Percentiles rank a stretch among this genome's conserved stretches.
phyloP scores from a whole-genome alignment of 176 grass and related monocot species.

The Melocanna baccifera region DNA sequence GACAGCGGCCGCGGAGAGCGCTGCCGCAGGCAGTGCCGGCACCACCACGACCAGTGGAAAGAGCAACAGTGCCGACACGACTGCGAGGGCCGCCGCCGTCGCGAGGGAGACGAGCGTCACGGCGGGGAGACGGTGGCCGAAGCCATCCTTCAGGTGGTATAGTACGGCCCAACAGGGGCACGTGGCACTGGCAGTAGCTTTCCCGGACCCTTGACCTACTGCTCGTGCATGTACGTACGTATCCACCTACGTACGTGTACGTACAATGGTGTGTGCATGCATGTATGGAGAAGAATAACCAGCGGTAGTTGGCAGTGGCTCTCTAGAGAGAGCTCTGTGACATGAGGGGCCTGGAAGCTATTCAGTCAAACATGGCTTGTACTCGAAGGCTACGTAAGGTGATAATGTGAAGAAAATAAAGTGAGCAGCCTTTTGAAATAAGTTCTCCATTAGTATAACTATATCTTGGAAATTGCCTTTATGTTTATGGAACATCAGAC shows the following conservation, averaged over 20 bases:
- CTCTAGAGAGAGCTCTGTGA: background rate
- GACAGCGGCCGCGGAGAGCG: background rate
- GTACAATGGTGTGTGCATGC: background rate
- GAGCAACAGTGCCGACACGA: background rate
- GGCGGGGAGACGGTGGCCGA: conserved; percentile 2
- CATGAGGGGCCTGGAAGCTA: background rate
- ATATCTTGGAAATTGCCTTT: too few species aligned
- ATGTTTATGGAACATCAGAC: too few species aligned
- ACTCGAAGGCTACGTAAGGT: background rate
- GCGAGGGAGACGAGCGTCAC: background rate
- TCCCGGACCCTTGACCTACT: background rate
- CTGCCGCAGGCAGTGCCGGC: background rate
- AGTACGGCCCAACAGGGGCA: background rate
- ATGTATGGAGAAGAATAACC: conserved; percentile 11
- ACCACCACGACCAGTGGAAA: background rate
- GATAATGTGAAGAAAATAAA: background rate
- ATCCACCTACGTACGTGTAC: background rate
- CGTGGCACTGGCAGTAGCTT: background rate
- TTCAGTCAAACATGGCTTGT: background rate
- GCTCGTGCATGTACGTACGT: background rate
- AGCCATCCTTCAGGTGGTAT: conserved; percentile 29
- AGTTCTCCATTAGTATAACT: too few species aligned
- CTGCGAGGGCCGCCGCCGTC: background rate
- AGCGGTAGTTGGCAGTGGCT: background rate
- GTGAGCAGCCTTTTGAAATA: background rate